A percentile compares a stretch with the other conserved stretches of the same genome.
phyloP scores from a whole-genome alignment of 129 eudicot species.

The Dittrichia graveolens region DNA sequence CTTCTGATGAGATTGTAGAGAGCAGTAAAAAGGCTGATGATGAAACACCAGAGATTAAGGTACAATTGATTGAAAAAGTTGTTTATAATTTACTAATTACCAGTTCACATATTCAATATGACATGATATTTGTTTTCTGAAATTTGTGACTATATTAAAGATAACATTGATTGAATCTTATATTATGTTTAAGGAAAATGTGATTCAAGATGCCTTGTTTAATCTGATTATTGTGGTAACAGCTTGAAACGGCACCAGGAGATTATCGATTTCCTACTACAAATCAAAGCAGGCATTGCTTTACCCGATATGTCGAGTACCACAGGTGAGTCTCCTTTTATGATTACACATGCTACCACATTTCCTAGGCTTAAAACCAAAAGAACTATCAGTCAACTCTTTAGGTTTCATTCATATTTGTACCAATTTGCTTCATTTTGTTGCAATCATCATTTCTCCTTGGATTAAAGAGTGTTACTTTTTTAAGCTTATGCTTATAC shows the following conservation, averaged over 20 bases:
- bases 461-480: too few species aligned
- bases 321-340: slow-evolving; percentile 55
- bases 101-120: neutral
- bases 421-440: too few species aligned
- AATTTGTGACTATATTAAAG: too few species aligned
- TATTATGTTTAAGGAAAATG: neutral
- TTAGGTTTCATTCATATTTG: too few species aligned
- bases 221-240: slow-evolving; percentile 19
- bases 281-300: slow-evolving; percentile 94
- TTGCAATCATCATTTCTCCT: too few species aligned
- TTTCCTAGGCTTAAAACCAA: too few species aligned
- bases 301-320: slow-evolving; percentile 84
- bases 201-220: neutral
- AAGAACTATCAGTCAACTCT: neutral
- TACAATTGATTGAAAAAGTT: slow-evolving; percentile 22
- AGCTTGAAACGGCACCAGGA: slow-evolving; percentile 97
- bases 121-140: too few species aligned
- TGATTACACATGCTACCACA: neutral
- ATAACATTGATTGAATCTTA: too few species aligned
- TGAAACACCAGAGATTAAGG: slow-evolving; percentile 69
- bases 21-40: slow-evolving; percentile 26
- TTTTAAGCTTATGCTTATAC: neutral
- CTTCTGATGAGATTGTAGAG: slow-evolving; percentile 4
- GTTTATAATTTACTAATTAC: too few species aligned
- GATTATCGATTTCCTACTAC: slow-evolving; percentile 94